phyloP scores from a whole-genome alignment of 192 early-diverging fungal species.

The Linnemannia elongata region DNA sequence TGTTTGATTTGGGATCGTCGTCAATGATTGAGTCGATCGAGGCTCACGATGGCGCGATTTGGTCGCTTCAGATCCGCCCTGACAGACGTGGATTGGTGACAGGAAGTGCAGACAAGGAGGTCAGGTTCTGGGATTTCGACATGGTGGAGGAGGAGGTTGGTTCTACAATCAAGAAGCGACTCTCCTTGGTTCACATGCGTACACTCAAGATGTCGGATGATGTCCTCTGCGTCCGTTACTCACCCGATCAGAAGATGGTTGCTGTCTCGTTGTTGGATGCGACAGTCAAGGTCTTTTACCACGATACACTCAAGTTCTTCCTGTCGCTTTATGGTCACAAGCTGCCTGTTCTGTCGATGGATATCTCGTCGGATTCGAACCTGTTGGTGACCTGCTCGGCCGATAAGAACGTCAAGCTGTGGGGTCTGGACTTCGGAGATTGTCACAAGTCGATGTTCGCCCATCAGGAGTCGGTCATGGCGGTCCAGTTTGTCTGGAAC shows the following conservation, averaged over 20 bases:
- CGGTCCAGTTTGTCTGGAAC: slow-evolving; percentile 89
- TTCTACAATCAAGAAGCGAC: slow-evolving; percentile 61
- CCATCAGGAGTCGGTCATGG: slow-evolving; percentile 94
- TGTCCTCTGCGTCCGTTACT: slow-evolving; percentile 87
- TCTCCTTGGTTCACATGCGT: slow-evolving; percentile 87
- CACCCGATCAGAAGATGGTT: slow-evolving; percentile 87
- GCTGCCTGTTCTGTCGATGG: slow-evolving; percentile 97
- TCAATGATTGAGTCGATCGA: slow-evolving; percentile 88
- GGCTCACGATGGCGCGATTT: slow-evolving; percentile 92
- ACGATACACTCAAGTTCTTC: slow-evolving; percentile 97
- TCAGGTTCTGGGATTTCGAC: slow-evolving; percentile 98
- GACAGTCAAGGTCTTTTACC: slow-evolving; percentile 98
- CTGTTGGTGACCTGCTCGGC: slow-evolving; percentile 95
- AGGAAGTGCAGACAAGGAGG: slow-evolving; percentile 93
- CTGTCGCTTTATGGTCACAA: slow-evolving; percentile 98
- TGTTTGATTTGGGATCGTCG: slow-evolving; percentile 91
- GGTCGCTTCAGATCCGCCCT: slow-evolving; percentile 88
- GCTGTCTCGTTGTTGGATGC: slow-evolving; percentile 94
- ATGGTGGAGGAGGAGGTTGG: slow-evolving; percentile 68
- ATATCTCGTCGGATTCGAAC: slow-evolving; percentile 95
- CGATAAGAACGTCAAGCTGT: slow-evolving; percentile 98
- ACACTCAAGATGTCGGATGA: slow-evolving; percentile 97
- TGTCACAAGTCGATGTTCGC: slow-evolving; percentile 95
- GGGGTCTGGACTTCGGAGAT: slow-evolving; percentile 99
- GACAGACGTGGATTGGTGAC: slow-evolving; percentile 92